These are phyloP conservation scores for Venturia aucupariae DNA, from an alignment of 2,329 filamentous ascomycete genomes.

Conservation along the genomic window DNA sequence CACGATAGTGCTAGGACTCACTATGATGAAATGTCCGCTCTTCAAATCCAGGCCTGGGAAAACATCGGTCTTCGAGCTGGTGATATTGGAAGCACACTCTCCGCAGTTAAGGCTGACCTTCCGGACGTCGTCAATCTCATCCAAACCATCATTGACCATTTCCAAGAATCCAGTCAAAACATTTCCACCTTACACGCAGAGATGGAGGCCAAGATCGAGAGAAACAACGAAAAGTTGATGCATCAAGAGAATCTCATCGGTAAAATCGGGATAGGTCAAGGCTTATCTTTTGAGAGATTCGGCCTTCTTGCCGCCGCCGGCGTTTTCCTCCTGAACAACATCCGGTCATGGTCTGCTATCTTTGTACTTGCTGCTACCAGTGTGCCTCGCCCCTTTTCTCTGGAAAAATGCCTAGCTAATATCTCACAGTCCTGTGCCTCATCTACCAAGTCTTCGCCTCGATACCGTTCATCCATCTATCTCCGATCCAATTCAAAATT, in stretches of 20 bases:
- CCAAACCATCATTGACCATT: background rate
- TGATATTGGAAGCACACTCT: background rate
- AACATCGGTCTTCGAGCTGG: background rate
- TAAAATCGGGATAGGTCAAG: background rate
- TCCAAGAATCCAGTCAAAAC: background rate
- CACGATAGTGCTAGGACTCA: conserved; percentile 2
- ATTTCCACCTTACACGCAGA: background rate
- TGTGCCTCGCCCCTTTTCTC: background rate
- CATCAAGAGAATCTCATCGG: background rate
- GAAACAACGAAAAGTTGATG: background rate
- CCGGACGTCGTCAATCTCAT: background rate
- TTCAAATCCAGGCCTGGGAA: background rate
- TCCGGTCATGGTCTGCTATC: background rate
- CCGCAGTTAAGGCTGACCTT: background rate
- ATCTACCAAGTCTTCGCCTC: background rate
- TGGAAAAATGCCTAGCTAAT: background rate
- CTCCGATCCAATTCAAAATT: background rate
- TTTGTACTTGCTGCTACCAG: background rate
- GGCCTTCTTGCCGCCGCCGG: background rate
- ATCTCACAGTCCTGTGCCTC: background rate
- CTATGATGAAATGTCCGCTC: background rate
- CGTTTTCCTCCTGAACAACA: background rate
- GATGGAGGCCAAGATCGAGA: background rate
- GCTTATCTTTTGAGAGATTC: background rate
- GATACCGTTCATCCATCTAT: background rate